Conservation (phyloP, 2,329 filamentous ascomycete species). For the Xylariales sp. region DNA sequence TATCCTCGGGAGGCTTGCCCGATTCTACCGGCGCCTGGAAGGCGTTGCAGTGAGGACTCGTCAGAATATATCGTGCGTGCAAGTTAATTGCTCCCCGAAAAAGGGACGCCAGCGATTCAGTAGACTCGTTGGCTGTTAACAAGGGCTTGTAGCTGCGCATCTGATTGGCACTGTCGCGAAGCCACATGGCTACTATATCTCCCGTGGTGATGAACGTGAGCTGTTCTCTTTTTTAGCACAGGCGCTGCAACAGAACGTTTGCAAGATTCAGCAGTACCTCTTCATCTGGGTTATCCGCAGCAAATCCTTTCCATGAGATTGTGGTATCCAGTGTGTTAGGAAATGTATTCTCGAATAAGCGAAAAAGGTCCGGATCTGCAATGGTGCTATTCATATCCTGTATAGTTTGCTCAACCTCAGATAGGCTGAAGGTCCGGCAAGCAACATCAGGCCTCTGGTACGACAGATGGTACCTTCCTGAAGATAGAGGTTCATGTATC, state of each 20-base stretch:
- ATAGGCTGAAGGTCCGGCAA: slow-evolving; percentile 71
- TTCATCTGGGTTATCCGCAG: slow-evolving; percentile 40
- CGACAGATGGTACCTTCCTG: slow-evolving; percentile 7
- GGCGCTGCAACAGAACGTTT: too few species aligned
- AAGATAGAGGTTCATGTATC: slow-evolving; percentile 6
- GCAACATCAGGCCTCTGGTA: slow-evolving; percentile 6
- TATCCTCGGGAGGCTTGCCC: slow-evolving; percentile 53
- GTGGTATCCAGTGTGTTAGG: slow-evolving; percentile 82
- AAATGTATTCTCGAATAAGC: slow-evolving; percentile 79
- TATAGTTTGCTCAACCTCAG: slow-evolving; percentile 67
- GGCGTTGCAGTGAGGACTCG: slow-evolving; percentile 80
- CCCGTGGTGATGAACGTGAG: slow-evolving; percentile 80
- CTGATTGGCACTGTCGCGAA: slow-evolving; percentile 77
- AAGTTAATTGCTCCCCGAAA: slow-evolving; percentile 70
- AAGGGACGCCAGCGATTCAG: slow-evolving; percentile 59
- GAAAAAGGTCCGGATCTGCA: slow-evolving; percentile 60
- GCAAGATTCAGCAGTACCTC: too few species aligned
- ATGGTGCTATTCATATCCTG: slow-evolving; percentile 32
- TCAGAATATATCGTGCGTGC: slow-evolving; percentile 63
- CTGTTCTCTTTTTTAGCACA: too few species aligned
- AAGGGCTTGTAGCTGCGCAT: slow-evolving; percentile 65
- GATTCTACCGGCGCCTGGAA: slow-evolving; percentile 83
- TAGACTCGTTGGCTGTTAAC: slow-evolving; percentile 47
- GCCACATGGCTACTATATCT: slow-evolving; percentile 84
- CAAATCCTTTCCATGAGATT: slow-evolving; percentile 67